Conservation (phyloP, 345 rosid genomes). For the Microthlaspi erraticum region DNA sequence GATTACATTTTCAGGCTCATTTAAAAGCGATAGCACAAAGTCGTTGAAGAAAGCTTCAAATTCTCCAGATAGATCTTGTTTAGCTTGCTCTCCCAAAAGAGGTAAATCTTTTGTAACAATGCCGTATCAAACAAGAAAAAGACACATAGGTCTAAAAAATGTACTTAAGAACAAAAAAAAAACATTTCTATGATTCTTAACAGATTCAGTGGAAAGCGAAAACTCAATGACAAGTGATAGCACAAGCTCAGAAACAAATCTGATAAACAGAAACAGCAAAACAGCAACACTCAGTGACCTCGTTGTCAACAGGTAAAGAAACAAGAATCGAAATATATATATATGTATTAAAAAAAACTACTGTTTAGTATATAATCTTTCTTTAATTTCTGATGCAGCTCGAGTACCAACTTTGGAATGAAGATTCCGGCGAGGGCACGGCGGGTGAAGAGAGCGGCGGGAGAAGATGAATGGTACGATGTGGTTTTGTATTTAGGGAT, state of each 20-base stretch:
- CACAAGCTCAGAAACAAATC: constrained; percentile 3
- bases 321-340: too few relatives aligned
- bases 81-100: constrained; percentile 8
- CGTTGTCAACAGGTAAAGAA: constrained; percentile 38
- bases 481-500: constrained; percentile 51
- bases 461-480: constrained; percentile 41
- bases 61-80: constrained; percentile 21
- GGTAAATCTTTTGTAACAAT: constrained; percentile 24
- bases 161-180: background rate
- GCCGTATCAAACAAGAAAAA: background rate
- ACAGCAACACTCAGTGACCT: constrained; percentile 27
- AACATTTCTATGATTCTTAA: background rate
- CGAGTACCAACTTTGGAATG: constrained; percentile 39
- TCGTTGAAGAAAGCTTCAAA: constrained; percentile 28
- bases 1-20: constrained; percentile 36
- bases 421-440: constrained; percentile 56
- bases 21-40: constrained; percentile 29
- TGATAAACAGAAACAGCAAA: constrained; percentile 23
- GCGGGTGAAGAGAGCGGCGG: constrained; percentile 5
- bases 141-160: background rate
- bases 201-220: constrained; percentile 31
- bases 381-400: constrained; percentile 22
- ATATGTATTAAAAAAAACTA: too few relatives aligned
- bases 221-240: constrained; percentile 21
- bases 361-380: background rate